Evolutionary conservation across 371 early-diverging fungal genomes (phyloP).

Genomic region (Syncephalastrum sp.): DNA sequence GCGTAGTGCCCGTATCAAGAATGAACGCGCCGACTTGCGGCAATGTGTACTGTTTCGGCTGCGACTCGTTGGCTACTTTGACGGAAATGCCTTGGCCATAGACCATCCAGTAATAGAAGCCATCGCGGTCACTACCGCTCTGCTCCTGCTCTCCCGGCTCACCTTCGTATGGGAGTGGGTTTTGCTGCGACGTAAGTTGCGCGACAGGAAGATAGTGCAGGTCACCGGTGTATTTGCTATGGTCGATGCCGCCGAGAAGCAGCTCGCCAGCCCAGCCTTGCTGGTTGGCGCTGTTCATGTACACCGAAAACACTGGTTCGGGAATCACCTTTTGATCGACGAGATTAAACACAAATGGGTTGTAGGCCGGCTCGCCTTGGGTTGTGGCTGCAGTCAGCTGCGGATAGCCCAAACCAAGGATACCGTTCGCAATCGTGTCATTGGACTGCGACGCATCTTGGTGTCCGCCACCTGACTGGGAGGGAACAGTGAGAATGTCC

Average conservation of each 20-base stretch:
- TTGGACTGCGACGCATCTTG: conserved; percentile 1
- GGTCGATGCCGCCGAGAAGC: conserved; percentile 60
- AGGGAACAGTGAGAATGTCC: conserved; percentile 33
- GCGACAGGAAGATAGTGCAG: conserved; percentile 49
- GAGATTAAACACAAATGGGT: conserved; percentile 45
- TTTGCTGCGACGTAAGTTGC: conserved; percentile 13
- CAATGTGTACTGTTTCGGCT: not conserved
- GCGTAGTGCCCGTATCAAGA: conserved; percentile 48
- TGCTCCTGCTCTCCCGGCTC: not conserved
- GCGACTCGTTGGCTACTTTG: conserved; percentile 10
- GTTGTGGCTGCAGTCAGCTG: conserved; percentile 35
- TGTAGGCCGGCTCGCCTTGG: conserved; percentile 27
- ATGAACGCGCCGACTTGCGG: conserved; percentile 30
- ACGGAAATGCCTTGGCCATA: conserved; percentile 44
- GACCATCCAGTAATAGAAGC: conserved; percentile 49
- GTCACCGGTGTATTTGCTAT: conserved; percentile 47
- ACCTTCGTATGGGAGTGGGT: conserved; percentile 3
- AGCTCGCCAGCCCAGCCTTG: conserved; percentile 54
- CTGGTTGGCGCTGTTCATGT: conserved; percentile 25
- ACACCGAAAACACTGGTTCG: conserved; percentile 44
- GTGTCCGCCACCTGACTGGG: conserved; percentile 13
- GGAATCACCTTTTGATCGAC: conserved; percentile 32
- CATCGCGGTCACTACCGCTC: conserved; percentile 5
- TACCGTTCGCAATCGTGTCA: conserved; percentile 41
- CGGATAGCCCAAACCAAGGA: conserved; percentile 48